Percentiles rank a stretch among this genome's conserved stretches.
Evolutionary conservation across 106 monocot species (phyloP).

Genomic region (Dactylorhiza incarnata): DNA sequence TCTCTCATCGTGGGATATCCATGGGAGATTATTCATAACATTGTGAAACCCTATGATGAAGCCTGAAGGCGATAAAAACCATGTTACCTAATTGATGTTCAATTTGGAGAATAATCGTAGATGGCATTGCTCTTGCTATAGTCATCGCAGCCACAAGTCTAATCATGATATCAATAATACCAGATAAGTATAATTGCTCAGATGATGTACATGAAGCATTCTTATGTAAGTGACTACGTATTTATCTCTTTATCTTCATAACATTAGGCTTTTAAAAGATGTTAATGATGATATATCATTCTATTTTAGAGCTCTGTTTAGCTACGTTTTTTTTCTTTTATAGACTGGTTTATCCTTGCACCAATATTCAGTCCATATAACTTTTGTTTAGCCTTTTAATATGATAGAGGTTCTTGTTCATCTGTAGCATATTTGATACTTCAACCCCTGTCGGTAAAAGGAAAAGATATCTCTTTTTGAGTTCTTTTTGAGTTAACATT

Average conservation of each 20-base stretch:
- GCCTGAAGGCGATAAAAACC: background rate
- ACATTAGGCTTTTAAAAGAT: conserved; percentile 1
- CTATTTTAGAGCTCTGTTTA: background rate
- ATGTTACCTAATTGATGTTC: background rate
- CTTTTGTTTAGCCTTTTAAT: background rate
- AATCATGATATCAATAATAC: background rate
- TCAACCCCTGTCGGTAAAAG: too few species aligned
- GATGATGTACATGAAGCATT: too few species aligned
- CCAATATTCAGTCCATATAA: background rate
- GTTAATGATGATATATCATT: background rate
- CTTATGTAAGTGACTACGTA: background rate
- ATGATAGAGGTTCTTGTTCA: background rate
- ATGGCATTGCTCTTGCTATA: too few species aligned
- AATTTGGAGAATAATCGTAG: too few species aligned
- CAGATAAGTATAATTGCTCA: background rate
- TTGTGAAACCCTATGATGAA: background rate
- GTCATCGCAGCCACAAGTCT: background rate
- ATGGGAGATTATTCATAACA: too few species aligned
- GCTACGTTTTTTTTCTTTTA: background rate
- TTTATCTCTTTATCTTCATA: background rate
- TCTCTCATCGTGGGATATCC: too few species aligned
- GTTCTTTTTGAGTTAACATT: too few species aligned
- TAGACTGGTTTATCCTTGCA: background rate
- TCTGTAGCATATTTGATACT: too few species aligned
- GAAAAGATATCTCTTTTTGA: too few species aligned